Conservation (phyloP, 129 eudicot species). For the Chrysanthemum makinoi region DNA sequence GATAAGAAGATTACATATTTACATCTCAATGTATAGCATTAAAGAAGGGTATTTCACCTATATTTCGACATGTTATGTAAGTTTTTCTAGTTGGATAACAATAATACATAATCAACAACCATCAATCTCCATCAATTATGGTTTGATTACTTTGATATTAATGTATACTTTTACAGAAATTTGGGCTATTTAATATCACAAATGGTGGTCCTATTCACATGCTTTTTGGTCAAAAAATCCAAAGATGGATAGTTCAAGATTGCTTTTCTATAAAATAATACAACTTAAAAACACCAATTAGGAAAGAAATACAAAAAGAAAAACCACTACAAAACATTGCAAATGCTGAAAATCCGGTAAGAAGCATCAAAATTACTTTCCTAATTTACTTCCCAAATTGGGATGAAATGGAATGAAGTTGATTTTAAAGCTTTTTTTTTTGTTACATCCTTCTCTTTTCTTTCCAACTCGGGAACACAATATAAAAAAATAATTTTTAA, state of each 20-base stretch:
- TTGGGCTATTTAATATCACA: background rate
- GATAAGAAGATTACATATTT: background rate
- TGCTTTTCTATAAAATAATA: conserved; percentile 14
- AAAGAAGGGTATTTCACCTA: background rate
- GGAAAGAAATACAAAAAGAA: conserved; percentile 17
- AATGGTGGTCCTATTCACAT: conserved; percentile 16
- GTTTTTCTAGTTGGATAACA: background rate
- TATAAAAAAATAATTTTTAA: too few species aligned
- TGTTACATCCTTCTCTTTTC: too few species aligned
- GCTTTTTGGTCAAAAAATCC: conserved; percentile 21
- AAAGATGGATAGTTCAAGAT: conserved; percentile 17
- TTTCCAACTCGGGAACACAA: too few species aligned
- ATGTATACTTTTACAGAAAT: background rate
- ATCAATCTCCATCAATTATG: background rate
- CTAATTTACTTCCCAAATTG: too few species aligned
- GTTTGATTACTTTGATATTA: background rate
- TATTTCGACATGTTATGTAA: background rate
- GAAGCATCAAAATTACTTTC: too few species aligned
- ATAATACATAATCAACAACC: background rate
- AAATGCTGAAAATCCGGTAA: conserved; percentile 25
- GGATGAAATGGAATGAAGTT: too few species aligned
- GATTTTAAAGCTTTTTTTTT: too few species aligned
- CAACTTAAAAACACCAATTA: conserved; percentile 1
- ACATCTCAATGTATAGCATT: background rate
- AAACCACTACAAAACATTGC: conserved; percentile 19